Evolutionary conservation across 176 grass and related monocot genomes (phyloP).

Genomic region (barley (Hordeum vulgare)): DNA sequence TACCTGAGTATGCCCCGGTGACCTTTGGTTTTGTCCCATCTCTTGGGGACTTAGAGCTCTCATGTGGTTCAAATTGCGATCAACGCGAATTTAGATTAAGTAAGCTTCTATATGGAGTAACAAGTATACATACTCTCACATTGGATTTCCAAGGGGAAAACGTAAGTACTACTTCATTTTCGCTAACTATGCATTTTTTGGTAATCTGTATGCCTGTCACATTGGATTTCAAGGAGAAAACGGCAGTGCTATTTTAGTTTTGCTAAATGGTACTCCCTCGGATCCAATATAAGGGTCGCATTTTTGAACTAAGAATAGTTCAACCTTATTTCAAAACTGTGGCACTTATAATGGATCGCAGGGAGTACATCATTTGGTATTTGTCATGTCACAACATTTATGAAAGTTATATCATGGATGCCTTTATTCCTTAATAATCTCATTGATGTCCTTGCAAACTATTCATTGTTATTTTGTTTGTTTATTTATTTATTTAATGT

Average conservation of each 20-base stretch:
- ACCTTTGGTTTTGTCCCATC: neutral
- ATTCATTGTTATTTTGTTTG: too few relatives aligned
- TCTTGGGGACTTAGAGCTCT: neutral
- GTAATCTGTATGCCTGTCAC: neutral
- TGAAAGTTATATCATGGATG: neutral
- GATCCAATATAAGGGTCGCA: too few relatives aligned
- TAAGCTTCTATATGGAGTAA: neutral
- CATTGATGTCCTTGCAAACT: neutral
- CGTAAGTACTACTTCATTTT: neutral
- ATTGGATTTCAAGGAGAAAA: slow-evolving; percentile 9
- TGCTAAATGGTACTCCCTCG: neutral
- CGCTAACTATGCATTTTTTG: neutral
- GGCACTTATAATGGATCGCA: too few relatives aligned
- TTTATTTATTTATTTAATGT: too few relatives aligned
- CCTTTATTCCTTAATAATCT: neutral
- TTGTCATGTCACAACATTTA: too few relatives aligned
- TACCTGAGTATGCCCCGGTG: neutral
- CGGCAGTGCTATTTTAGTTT: neutral
- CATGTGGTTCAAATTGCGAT: neutral
- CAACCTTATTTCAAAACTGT: too few relatives aligned
- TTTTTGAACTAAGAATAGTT: too few relatives aligned
- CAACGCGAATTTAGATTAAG: neutral
- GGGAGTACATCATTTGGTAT: neutral
- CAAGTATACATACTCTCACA: neutral
- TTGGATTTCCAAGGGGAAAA: neutral